Base-by-base conservation (phyloP, 495 filamentous ascomycete genomes). In the Aspergillus coremiiformis region DNA sequence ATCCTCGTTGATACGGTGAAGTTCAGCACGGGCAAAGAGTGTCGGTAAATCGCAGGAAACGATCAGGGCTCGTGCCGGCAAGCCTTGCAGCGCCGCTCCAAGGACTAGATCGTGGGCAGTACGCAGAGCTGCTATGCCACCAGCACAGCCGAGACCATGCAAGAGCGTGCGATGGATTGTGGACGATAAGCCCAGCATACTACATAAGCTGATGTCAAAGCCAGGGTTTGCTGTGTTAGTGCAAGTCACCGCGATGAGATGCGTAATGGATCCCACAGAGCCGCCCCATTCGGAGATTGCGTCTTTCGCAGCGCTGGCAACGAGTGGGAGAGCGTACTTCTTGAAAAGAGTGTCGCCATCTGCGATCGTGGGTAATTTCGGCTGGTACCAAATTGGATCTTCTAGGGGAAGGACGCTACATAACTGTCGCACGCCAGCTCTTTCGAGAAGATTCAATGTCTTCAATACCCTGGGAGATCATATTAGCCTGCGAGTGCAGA, bases 1-100 rank as follows among this genome's bases (percentile, higher is more conserved):
- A 0, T 6, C 30, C 9, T 4, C 4, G n/a, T 42, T 10, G 15
- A 30, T 15, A 43, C 42, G 11, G 15, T 20, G 37, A 0, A 32
- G 11, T 21, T 32, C 37, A 6, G 48, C 48, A 33, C n/a, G 12
- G 14, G 23, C 39, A 29, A 30, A 42, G 10, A 51, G 6, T 8
- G 48, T 33, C 10, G 27, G 30, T 12, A 47, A 27, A 3, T 51
- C 48, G 20, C 48, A 51, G 7, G 48, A 37, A 17, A 51, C 21
- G 3, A 42, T 20, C 21, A 51, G 35, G 11, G 37, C 35, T 12
- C 48, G 33, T 1, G 29, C 48, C 20, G 35, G 11, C 19, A 33
- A 7, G 12, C 46, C 30, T 17, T 37, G 29, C 3, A 37, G 30
- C 46, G 19, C 3, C 23, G 20, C 12, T 29, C 44, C 27, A 8